phyloP scores from a whole-genome alignment of 2,329 filamentous ascomycete species.

The Paracoccidioides lutzii region DNA sequence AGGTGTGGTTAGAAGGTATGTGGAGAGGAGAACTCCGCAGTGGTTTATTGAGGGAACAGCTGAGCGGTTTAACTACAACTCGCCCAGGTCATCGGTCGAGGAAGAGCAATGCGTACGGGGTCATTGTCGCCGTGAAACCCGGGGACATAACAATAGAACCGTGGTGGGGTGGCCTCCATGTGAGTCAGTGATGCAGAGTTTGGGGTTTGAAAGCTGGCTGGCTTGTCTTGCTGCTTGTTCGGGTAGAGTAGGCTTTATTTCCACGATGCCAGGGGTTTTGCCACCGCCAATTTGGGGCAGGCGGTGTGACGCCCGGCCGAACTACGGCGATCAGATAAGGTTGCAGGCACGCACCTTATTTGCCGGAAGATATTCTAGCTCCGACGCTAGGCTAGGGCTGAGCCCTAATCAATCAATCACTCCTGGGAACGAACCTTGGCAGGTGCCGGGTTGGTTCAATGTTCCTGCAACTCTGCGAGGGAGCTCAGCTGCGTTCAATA shows the following conservation, averaged over 20 bases:
- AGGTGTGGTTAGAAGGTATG: neutral
- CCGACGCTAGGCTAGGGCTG: neutral
- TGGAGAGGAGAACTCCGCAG: neutral
- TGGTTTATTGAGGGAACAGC: too few relatives aligned
- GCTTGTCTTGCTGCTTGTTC: too few relatives aligned
- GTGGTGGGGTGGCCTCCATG: neutral
- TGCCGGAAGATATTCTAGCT: neutral
- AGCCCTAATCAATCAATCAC: neutral
- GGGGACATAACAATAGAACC: neutral
- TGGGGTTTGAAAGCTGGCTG: neutral
- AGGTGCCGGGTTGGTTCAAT: neutral
- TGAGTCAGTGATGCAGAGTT: neutral
- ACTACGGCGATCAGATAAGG: slow-evolving; percentile 1
- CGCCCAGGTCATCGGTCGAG: neutral
- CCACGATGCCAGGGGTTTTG: neutral
- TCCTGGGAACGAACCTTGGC: neutral
- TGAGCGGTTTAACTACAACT: neutral
- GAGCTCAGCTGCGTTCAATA: too few relatives aligned
- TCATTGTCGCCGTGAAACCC: neutral
- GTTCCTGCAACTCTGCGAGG: too few relatives aligned
- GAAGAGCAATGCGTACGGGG: neutral
- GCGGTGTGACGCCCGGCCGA: neutral
- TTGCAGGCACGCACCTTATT: neutral
- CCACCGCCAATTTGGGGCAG: neutral
- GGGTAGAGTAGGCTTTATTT: neutral